Conservation (phyloP, 2,329 filamentous ascomycete genomes). For the Aspergillus oerlinghausenensis region DNA sequence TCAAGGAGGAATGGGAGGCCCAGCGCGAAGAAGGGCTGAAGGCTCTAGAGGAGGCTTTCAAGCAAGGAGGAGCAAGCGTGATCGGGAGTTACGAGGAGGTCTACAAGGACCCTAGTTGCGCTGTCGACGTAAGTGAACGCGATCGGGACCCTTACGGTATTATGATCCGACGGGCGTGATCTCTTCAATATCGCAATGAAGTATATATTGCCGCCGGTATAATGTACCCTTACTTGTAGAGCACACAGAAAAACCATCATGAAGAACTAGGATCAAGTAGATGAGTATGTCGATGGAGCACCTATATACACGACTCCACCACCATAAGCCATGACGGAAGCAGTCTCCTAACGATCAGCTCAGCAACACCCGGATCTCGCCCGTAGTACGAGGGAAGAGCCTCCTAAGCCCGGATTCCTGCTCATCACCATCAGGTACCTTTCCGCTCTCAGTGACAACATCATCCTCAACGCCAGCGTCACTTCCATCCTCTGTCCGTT, state of each 20-base stretch:
- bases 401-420: constrained; percentile 44
- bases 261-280: not conserved
- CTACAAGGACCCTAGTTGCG: constrained; percentile 51
- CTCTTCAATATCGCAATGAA: not conserved
- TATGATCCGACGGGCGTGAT: constrained; percentile 40
- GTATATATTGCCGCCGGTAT: not conserved
- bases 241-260: not conserved
- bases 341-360: constrained; percentile 38
- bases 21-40: constrained; percentile 41
- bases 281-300: not conserved
- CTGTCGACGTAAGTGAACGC: constrained; percentile 69
- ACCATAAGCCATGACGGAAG: not conserved
- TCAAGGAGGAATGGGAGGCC: constrained; percentile 54
- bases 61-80: constrained; percentile 18
- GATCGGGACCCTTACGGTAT: constrained; percentile 90
- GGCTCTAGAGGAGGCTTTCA: constrained; percentile 25
- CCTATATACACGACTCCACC: not conserved
- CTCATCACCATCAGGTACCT: constrained; percentile 32
- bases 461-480: constrained; percentile 21
- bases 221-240: not conserved
- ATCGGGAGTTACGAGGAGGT: constrained; percentile 42
- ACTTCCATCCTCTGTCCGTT: constrained; percentile 20
- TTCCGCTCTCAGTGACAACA: constrained; percentile 25
- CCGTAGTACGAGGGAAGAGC: constrained; percentile 60
- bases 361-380: constrained; percentile 60